These are phyloP conservation scores for Stevia rebaudiana DNA, from an alignment of 140 eudicot genomes.

Conservation along the genomic window DNA sequence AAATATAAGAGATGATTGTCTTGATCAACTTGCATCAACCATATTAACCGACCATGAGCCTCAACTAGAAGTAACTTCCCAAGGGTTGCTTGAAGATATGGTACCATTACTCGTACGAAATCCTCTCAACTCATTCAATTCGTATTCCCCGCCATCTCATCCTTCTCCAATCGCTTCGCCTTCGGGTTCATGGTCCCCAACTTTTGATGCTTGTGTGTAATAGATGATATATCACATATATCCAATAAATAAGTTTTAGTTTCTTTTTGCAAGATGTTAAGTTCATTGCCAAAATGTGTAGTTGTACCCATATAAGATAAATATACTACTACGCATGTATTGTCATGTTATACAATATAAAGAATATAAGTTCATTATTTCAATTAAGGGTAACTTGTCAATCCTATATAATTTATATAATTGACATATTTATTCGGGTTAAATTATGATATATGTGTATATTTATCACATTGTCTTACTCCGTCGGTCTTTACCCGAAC, in stretches of 20 bases:
- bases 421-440: too few relatives aligned
- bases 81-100: conserved; percentile 85
- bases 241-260: background rate
- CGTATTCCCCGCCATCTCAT: conserved; percentile 39
- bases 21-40: conserved; percentile 10
- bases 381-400: too few relatives aligned
- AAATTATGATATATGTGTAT: too few relatives aligned
- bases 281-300: background rate
- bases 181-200: conserved; percentile 58
- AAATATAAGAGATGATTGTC: background rate
- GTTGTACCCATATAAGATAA: background rate
- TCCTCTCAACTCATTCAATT: conserved; percentile 36
- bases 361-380: too few relatives aligned
- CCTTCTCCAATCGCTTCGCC: conserved; percentile 45
- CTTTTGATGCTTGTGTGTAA: conserved; percentile 20
- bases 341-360: background rate
- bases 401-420: too few relatives aligned
- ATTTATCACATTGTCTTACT: too few relatives aligned
- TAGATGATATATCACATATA: conserved; percentile 8
- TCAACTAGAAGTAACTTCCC: conserved; percentile 24
- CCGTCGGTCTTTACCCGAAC: too few relatives aligned
- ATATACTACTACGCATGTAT: background rate
- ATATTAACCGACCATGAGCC: conserved; percentile 3
- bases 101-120: conserved; percentile 60
- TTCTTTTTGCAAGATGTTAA: background rate